Percentiles rank a stretch among this genome's conserved stretches.
Conservation (phyloP, 129 eudicot species). For the Flaveria linearis region DNA sequence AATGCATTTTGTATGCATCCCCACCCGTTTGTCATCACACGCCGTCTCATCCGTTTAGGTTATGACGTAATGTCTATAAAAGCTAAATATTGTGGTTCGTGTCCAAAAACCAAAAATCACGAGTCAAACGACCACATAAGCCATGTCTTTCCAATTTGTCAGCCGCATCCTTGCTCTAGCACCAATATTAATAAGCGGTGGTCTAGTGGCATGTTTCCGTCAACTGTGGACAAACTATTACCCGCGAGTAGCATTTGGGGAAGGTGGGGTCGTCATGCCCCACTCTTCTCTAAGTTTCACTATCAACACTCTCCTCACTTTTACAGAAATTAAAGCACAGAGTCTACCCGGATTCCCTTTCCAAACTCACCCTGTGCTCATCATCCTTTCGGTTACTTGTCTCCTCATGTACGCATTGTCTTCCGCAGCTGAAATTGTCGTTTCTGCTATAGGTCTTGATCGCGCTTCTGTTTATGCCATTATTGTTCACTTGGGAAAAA, state of each 20-base stretch:
- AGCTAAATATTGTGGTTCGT: too few relatives aligned
- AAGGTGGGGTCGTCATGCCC: not conserved
- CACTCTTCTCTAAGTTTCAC: not conserved
- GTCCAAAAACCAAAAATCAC: too few relatives aligned
- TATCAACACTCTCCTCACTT: not conserved
- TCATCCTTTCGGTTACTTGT: slow-evolving; percentile 7
- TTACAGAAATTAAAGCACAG: not conserved
- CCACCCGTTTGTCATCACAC: too few relatives aligned
- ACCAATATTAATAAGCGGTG: not conserved
- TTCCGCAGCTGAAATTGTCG: not conserved
- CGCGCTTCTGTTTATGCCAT: slow-evolving; percentile 5
- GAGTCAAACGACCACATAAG: too few relatives aligned
- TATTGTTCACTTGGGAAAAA: slow-evolving; percentile 9
- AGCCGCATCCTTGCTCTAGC: not conserved
- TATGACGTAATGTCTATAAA: too few relatives aligned
- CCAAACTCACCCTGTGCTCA: not conserved
- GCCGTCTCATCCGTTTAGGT: too few relatives aligned
- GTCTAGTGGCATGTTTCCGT: not conserved
- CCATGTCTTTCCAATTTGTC: not conserved
- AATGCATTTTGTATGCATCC: too few relatives aligned
- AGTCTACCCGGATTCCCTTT: not conserved
- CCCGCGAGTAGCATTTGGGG: not conserved
- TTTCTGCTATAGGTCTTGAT: not conserved
- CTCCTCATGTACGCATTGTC: slow-evolving; percentile 8
- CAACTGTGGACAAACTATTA: not conserved